Conservation (phyloP, 371 early-diverging fungal genomes). For the Mucor indicus region DNA sequence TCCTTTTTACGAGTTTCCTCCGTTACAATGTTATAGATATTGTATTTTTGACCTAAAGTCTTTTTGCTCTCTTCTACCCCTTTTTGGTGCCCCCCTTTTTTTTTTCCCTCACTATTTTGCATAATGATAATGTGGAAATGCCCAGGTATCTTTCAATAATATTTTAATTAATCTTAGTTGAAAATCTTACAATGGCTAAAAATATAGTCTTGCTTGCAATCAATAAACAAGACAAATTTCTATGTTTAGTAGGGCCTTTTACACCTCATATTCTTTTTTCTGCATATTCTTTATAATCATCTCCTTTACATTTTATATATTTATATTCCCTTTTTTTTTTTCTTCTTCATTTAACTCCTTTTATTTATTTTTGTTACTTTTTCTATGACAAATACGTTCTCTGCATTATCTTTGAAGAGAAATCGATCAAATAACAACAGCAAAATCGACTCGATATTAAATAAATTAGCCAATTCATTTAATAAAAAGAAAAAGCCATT, state of each 20-base stretch:
- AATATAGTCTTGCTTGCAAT: no score
- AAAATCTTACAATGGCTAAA: no score
- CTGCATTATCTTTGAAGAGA: slow-evolving; percentile 17
- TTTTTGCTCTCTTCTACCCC: no score
- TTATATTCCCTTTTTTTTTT: not conserved
- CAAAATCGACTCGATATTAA: slow-evolving; percentile 4
- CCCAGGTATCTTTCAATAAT: no score
- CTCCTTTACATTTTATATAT: slow-evolving; percentile 2
- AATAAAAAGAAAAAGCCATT: slow-evolving; percentile 7
- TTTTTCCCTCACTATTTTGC: no score
- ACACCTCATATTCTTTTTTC: not conserved
- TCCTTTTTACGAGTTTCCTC: no score
- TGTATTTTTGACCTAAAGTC: no score
- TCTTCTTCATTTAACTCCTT: not conserved
- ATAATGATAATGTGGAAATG: no score
- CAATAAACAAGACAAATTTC: not conserved
- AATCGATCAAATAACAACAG: slow-evolving; percentile 12
- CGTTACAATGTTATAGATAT: no score
- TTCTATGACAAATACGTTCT: slow-evolving; percentile 13
- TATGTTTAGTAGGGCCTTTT: not conserved
- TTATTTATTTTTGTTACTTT: not conserved
- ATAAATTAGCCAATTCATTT: slow-evolving; percentile 10
- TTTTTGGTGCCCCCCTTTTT: no score
- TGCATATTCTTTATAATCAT: slow-evolving; percentile 9
- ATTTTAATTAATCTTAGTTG: no score